Conservation (phyloP, 768 basidiomycete species). For the Boletus edulis region DNA sequence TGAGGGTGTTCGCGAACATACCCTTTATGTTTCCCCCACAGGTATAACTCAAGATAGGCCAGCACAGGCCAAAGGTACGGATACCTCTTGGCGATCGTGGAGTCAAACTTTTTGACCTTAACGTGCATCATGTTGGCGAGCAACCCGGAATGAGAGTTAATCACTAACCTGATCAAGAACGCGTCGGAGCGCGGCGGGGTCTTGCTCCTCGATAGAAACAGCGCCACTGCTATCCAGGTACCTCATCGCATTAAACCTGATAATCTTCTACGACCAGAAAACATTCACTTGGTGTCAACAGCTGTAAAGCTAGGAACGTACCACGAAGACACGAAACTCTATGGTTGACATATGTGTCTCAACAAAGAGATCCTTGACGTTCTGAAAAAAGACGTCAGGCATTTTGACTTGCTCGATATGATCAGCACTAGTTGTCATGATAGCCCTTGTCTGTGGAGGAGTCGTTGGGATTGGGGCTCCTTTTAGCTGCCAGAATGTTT, state of each 20-base stretch:
- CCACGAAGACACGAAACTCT: constrained; percentile 2
- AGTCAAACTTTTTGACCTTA: constrained; percentile 12
- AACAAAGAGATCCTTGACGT: neutral
- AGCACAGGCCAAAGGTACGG: constrained; percentile 12
- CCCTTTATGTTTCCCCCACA: neutral
- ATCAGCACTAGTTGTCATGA: neutral
- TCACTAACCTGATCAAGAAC: constrained; percentile 16
- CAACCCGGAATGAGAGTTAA: neutral
- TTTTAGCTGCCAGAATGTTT: neutral
- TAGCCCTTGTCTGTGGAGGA: neutral
- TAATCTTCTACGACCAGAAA: neutral
- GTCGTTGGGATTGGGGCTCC: neutral
- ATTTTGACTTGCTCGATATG: constrained; percentile 2
- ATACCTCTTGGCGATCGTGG: constrained; percentile 11
- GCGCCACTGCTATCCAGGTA: neutral
- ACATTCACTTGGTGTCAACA: neutral
- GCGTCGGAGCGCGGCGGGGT: neutral
- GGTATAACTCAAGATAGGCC: constrained; percentile 14
- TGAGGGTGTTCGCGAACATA: too few species aligned
- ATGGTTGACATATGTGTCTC: neutral
- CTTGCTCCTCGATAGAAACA: constrained; percentile 11
- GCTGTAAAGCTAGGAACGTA: neutral
- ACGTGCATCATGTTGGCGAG: neutral
- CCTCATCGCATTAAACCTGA: neutral
- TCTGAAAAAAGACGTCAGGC: constrained; percentile 3